Conservation (phyloP, 2,329 filamentous ascomycete genomes). For the Lecanicillium sp. region DNA sequence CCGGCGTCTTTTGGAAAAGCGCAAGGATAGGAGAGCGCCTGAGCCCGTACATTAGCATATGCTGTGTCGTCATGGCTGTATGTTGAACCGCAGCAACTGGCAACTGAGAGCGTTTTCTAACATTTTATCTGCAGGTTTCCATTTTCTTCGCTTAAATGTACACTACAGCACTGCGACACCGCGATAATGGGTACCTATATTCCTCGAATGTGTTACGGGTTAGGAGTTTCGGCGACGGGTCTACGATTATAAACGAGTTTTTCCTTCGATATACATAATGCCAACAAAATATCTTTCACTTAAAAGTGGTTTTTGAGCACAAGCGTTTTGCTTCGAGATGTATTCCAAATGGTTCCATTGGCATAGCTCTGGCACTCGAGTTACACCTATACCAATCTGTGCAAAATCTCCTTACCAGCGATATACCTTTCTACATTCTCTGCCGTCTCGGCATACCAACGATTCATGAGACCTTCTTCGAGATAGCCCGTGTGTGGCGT, state of each 20-base stretch:
- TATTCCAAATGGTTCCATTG: too few species aligned
- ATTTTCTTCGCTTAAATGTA: slow-evolving; percentile 29
- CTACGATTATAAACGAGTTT: slow-evolving; percentile 8
- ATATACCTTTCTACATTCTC: slow-evolving; percentile 51
- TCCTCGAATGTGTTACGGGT: slow-evolving; percentile 2
- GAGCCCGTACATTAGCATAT: slow-evolving; percentile 91
- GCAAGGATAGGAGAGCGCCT: slow-evolving; percentile 86
- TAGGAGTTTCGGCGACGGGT: slow-evolving; percentile 7
- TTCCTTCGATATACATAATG: slow-evolving; percentile 5
- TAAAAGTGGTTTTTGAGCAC: too few species aligned
- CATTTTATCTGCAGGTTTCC: slow-evolving; percentile 21
- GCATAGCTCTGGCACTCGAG: too few species aligned
- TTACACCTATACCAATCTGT: slow-evolving; percentile 7
- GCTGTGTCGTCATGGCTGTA: slow-evolving; percentile 91
- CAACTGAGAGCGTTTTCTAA: slow-evolving; percentile 1
- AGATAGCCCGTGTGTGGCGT: slow-evolving; percentile 72
- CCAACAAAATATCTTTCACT: background rate
- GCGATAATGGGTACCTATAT: background rate
- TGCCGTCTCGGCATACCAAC: slow-evolving; percentile 60
- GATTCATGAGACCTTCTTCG: slow-evolving; percentile 52
- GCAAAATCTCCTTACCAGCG: slow-evolving; percentile 11
- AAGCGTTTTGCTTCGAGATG: too few species aligned
- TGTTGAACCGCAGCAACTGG: slow-evolving; percentile 14
- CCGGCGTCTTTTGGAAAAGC: slow-evolving; percentile 92
- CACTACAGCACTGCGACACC: background rate